phyloP scores from a whole-genome alignment of 2,329 filamentous ascomycete genomes.

The Neofusicoccum parvum region DNA sequence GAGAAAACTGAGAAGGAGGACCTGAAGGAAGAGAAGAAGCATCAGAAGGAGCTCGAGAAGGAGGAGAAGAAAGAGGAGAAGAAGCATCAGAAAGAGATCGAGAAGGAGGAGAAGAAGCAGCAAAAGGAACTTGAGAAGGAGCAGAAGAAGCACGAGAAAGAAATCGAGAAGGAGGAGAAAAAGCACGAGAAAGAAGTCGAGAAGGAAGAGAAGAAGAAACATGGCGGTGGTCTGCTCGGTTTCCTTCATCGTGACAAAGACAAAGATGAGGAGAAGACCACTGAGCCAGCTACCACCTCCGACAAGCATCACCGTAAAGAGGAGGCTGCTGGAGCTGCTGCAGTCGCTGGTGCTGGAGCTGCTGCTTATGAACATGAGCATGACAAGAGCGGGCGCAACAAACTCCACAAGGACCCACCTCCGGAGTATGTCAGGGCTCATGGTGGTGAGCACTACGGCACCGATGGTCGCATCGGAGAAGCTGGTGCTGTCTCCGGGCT shows the following conservation, averaged over 20 bases:
- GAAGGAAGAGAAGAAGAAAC: constrained; percentile 39
- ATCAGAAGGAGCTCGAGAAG: constrained; percentile 22
- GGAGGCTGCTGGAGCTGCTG: constrained; percentile 29
- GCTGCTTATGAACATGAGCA: constrained; percentile 28
- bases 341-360: constrained; percentile 25
- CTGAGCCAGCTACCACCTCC: not conserved
- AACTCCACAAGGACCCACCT: constrained; percentile 47
- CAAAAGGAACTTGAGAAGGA: constrained; percentile 23
- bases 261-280: constrained; percentile 28
- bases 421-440: constrained; percentile 25
- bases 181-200: constrained; percentile 28
- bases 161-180: constrained; percentile 26
- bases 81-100: constrained; percentile 26
- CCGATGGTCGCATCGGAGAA: not conserved
- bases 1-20: constrained; percentile 28
- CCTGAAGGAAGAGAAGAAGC: constrained; percentile 22
- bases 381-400: constrained; percentile 36
- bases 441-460: constrained; percentile 17
- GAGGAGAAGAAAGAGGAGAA: constrained; percentile 27
- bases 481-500: not conserved
- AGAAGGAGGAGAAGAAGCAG: constrained; percentile 24
- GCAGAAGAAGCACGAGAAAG: constrained; percentile 25
- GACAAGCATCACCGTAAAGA: constrained; percentile 29
- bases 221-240: constrained; percentile 35
- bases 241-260: constrained; percentile 47